Base-by-base conservation (phyloP, 192 early-diverging fungal genomes). In the Phycomyces nitens region DNA sequence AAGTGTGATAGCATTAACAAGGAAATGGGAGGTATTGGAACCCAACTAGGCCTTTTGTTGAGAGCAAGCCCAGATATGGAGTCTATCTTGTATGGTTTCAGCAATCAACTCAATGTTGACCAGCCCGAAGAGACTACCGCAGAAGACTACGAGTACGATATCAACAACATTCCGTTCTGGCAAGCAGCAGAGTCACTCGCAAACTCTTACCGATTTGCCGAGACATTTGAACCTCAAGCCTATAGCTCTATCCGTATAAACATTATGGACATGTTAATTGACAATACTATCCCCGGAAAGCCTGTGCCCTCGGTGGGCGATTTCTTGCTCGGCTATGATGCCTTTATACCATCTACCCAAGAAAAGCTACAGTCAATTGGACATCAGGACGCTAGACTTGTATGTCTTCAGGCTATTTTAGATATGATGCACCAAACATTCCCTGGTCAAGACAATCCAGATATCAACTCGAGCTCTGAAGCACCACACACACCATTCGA, bases 251-350 rank as follows among this genome's bases (percentile, higher is more conserved):
- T 96, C 22, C 88, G 91, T 0, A 75, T 93, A 42, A 89, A 92
- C 6, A 90, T 97, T 43, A 72, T 97, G 49, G 90, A 96, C 51
- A 71, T 98, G 58, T 74, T 99, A 43, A 69, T 97, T 14, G 82
- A 83, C 16, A 98, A 95, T 71, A 56, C 92, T 9, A 63, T 71
- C 7, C 69, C 74, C 1, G 58, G 73, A 6, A 76, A 77, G 58
- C 75, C 81, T 5, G 76, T 82, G 14, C 90, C 94, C 0, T 92
- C 86, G 0, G 76, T 98, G 50, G 85, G 94, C 15, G 95, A 98
- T 71, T 97, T 90, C 56, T 75, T 99, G 51, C 80, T 99, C 3
- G 97, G 97, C 1, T 96, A 88, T 61, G 77, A 89, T 65, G 61
- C 84, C 21, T 62, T 68, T 10, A 75, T 78, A 1, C 74, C 72